Evolutionary conservation across 2,329 filamentous ascomycete species (phyloP).

Genomic region (Alternaria dauci): DNA sequence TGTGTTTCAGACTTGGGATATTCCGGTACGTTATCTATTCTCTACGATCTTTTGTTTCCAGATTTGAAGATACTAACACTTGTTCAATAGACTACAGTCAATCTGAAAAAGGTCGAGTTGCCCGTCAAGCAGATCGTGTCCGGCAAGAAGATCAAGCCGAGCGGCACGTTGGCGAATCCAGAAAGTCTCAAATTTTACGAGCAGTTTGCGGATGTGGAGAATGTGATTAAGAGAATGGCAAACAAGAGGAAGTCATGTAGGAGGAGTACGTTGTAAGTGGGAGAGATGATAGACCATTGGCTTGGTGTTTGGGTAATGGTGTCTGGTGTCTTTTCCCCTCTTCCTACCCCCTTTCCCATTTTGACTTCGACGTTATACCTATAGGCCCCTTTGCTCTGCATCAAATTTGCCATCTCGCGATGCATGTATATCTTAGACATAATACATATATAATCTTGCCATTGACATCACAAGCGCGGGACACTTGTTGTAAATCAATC

Average conservation of each 20-base stretch:
- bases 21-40: constrained; percentile 68
- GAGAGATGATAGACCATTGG: neutral
- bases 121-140: constrained; percentile 86
- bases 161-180: constrained; percentile 79
- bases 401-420: neutral
- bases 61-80: neutral
- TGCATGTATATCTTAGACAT: neutral
- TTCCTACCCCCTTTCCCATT: neutral
- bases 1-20: constrained; percentile 81
- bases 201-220: constrained; percentile 76
- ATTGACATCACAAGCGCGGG: neutral
- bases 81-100: constrained; percentile 73
- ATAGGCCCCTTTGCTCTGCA: neutral
- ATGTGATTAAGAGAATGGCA: constrained; percentile 53
- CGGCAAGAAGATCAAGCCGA: constrained; percentile 75
- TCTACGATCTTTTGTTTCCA: neutral
- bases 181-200: constrained; percentile 80
- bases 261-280: constrained; percentile 12
- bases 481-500: neutral
- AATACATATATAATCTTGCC: neutral
- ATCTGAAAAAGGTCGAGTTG: constrained; percentile 84
- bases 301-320: neutral
- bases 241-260: constrained; percentile 20
- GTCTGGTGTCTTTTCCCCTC: neutral
- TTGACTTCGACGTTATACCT: constrained; percentile 1